Conservation (phyloP, 1,284 basidiomycete species). For the Apiotrichum gamsii region DNA sequence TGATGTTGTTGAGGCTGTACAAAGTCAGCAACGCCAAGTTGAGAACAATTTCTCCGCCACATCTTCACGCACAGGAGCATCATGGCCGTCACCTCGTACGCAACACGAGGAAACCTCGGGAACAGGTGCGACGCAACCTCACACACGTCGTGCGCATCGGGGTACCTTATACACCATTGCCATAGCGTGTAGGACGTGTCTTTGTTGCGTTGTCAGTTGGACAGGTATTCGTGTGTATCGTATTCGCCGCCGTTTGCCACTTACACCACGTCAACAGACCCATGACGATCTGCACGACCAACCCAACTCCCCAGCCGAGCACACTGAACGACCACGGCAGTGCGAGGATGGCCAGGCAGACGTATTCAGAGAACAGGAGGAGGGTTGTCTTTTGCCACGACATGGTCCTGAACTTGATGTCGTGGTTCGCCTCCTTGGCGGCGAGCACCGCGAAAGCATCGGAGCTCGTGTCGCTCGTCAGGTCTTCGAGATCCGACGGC, state of each 20-base stretch:
- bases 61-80: slow-evolving; percentile 38
- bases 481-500: no score
- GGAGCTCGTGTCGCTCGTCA: not conserved
- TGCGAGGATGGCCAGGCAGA: slow-evolving; percentile 45
- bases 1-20: slow-evolving; percentile 45
- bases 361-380: slow-evolving; percentile 43
- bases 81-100: slow-evolving; percentile 33
- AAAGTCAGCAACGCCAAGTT: no score
- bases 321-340: slow-evolving; percentile 39
- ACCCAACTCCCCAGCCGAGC: slow-evolving; percentile 43
- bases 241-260: slow-evolving; percentile 4
- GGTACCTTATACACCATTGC: slow-evolving; percentile 57
- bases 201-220: slow-evolving; percentile 6
- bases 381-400: slow-evolving; percentile 43
- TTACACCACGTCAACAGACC: slow-evolving; percentile 48
- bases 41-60: no score
- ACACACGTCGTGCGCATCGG: slow-evolving; percentile 58
- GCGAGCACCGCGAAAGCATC: slow-evolving; percentile 26
- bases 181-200: slow-evolving; percentile 41
- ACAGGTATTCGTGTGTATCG: no score
- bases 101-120: slow-evolving; percentile 30
- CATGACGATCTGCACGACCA: slow-evolving; percentile 56
- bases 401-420: slow-evolving; percentile 33
- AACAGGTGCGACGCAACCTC: slow-evolving; percentile 57
- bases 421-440: slow-evolving; percentile 34